Evolutionary conservation across 495 filamentous ascomycete genomes (phyloP).

Genomic region (Chlorociboria aeruginascens): DNA sequence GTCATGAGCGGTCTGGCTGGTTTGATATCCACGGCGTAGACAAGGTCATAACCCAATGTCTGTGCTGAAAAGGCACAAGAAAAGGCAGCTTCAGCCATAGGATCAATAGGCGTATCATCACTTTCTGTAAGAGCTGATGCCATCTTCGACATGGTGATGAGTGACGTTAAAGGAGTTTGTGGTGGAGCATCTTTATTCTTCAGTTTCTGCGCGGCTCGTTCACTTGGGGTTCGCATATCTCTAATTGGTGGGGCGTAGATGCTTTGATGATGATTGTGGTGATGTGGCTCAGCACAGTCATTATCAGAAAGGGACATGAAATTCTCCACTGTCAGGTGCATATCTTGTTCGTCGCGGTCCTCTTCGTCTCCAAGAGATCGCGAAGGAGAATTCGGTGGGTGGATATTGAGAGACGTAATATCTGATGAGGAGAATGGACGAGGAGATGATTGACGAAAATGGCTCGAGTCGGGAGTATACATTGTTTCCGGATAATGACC

Average conservation of each 20-base stretch:
- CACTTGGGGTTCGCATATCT: not conserved
- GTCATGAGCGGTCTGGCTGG: not conserved
- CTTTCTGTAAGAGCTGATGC: not conserved
- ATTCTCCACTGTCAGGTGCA: not conserved
- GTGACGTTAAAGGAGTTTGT: not conserved
- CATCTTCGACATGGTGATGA: not conserved
- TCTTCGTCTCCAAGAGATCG: not conserved
- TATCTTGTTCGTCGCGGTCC: too few relatives aligned
- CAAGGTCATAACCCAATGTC: slow-evolving; percentile 1
- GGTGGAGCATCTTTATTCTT: not conserved
- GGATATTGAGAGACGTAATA: slow-evolving; percentile 2
- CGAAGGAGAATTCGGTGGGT: slow-evolving; percentile 8
- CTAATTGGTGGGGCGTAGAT: not conserved
- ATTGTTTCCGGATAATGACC: not conserved
- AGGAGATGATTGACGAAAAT: not conserved
- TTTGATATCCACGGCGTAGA: slow-evolving; percentile 5
- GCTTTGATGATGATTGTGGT: not conserved
- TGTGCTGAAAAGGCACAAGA: not conserved
- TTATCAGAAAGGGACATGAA: not conserved
- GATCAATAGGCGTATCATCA: not conserved
- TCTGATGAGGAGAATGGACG: slow-evolving; percentile 12
- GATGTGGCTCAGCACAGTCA: not conserved
- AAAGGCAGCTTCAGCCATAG: not conserved
- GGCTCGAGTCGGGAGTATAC: not conserved
- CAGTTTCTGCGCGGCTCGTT: not conserved